Conservation (phyloP, 345 rosid species). For the Aquilaria sinensis region DNA sequence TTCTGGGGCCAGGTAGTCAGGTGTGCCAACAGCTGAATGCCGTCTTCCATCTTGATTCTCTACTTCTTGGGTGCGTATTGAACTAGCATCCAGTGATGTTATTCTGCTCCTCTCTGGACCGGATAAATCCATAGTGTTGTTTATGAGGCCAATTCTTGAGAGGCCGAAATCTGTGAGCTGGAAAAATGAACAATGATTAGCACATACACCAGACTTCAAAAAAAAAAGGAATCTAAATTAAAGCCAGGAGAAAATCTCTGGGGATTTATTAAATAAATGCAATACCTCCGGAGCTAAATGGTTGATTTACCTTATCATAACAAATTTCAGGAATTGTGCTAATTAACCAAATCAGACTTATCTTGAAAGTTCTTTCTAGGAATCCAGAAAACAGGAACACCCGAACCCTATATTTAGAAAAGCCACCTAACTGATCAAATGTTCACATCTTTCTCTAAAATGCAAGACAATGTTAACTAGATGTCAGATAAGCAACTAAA, state of each 20-base stretch:
- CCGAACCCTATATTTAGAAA: no score
- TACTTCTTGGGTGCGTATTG: constrained; percentile 31
- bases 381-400: no score
- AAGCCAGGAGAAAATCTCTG: background rate
- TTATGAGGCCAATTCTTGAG: constrained; percentile 78
- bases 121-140: constrained; percentile 70
- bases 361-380: no score
- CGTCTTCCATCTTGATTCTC: constrained; percentile 39
- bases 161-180: constrained; percentile 93
- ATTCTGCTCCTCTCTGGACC: constrained; percentile 37
- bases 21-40: constrained; percentile 78
- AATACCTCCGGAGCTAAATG: no score
- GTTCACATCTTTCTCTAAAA: no score
- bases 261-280: background rate
- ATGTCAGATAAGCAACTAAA: no score
- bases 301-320: no score
- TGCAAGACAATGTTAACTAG: no score
- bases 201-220: background rate
- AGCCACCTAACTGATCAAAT: no score
- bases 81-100: constrained; percentile 27
- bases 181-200: constrained; percentile 29
- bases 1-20: constrained; percentile 90
- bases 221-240: background rate
- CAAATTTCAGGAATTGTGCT: no score
- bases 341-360: no score